Evolutionary conservation across 148 eudicot genomes (phyloP), one percentile per base, ranked within the genome.

Genomic region (Beta vulgaris): DNA sequence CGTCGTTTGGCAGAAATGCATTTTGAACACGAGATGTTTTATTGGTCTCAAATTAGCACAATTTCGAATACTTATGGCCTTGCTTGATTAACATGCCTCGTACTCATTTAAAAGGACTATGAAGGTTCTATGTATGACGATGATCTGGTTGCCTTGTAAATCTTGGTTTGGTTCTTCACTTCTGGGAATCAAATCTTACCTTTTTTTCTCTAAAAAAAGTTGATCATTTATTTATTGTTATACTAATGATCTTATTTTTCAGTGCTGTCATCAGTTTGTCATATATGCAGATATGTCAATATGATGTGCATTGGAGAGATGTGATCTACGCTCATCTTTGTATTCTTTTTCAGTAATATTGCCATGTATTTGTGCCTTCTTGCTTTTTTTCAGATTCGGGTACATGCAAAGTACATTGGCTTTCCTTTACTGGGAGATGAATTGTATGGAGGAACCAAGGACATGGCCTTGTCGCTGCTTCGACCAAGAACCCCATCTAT

Each of bases 381-480:
- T 59, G 54, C n/a, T 69, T 62, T 71, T 39, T 49, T 77, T 14
- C 63, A 94, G 98, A 91, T 94, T 37, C 93, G 98, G 62, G 97
- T 87, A 62, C 98, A 95, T 82, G 98, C 98, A 21, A 95, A 95
- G 82, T 84, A 87, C 87, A 43, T 90, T 68, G 93, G 96, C 32
- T 78, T 92, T 76, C 98, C 98, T 36, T 82, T 95, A 8, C 42
- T 92, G 74, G 98, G 98, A 71, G 98, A 95, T 80, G 98, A 92
- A 71, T 84, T 95, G 76, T 95, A 95, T 85, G 98, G 98, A 75
- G 98, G 98, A 72, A 92, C 98, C 37, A 86, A 80, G 85, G 87
- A 78, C 81, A 85, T 92, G 96, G 93, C 96, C 57, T 78, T 95
- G 75, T 90, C 96, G 14, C 59, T 85, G 64, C 88, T 95, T 80